Conservation (phyloP, 306 rosid genomes). For the Luffa acutangula region DNA sequence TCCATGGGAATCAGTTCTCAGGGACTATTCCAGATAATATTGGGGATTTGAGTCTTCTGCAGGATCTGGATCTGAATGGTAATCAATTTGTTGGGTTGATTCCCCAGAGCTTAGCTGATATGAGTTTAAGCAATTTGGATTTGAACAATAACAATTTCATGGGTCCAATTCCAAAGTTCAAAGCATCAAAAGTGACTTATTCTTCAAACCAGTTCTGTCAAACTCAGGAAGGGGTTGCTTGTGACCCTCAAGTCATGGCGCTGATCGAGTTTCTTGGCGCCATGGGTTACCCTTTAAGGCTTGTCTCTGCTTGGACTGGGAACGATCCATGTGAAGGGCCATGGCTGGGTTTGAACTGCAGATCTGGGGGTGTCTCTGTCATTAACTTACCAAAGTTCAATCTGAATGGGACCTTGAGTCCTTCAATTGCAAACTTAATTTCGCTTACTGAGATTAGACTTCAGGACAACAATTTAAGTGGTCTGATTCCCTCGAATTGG, state of each 20-base stretch:
- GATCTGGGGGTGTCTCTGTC: slow-evolving; percentile 35
- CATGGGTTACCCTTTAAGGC: slow-evolving; percentile 52
- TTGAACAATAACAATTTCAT: slow-evolving; percentile 73
- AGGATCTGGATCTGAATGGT: slow-evolving; percentile 63
- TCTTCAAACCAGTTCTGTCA: slow-evolving; percentile 46
- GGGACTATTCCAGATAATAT: slow-evolving; percentile 62
- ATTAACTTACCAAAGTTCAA: slow-evolving; percentile 50
- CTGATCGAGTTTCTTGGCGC: slow-evolving; percentile 54
- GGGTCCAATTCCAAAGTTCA: slow-evolving; percentile 79
- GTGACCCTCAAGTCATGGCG: slow-evolving; percentile 63
- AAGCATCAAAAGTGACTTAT: slow-evolving; percentile 23
- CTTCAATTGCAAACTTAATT: slow-evolving; percentile 59
- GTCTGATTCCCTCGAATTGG: slow-evolving; percentile 65
- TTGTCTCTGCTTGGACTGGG: slow-evolving; percentile 57
- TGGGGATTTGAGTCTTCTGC: slow-evolving; percentile 50
- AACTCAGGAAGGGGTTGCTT: slow-evolving; percentile 29
- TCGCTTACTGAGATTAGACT: slow-evolving; percentile 50
- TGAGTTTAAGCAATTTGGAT: slow-evolving; percentile 39
- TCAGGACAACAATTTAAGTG: slow-evolving; percentile 43
- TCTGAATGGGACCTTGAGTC: slow-evolving; percentile 68
- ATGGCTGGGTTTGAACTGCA: slow-evolving; percentile 77
- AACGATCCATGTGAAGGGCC: slow-evolving; percentile 50
- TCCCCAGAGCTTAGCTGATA: slow-evolving; percentile 48
- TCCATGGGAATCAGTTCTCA: slow-evolving; percentile 73
- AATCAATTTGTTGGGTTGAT: slow-evolving; percentile 68